Conservation (phyloP, 129 eudicot species). For the Helianthus annuus region DNA sequence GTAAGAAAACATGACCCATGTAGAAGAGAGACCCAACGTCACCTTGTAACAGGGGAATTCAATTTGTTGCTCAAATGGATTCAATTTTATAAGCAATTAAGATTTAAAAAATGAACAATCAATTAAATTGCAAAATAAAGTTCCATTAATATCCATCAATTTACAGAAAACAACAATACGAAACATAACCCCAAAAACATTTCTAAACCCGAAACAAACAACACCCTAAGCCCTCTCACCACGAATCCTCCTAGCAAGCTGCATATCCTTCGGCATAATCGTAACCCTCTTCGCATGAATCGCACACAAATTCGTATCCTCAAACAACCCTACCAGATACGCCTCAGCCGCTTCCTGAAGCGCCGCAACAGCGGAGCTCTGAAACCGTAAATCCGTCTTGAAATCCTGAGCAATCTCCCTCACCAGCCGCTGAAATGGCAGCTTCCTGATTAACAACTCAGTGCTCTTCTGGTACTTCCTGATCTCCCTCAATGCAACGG, state of each 20-base stretch:
- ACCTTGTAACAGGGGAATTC: too few species aligned
- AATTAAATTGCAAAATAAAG: too few species aligned
- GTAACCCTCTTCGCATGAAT: slow-evolving; percentile 1
- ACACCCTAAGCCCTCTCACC: not conserved
- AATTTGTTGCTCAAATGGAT: too few species aligned
- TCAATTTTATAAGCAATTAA: too few species aligned
- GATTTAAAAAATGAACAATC: too few species aligned
- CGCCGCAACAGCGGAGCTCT: not conserved
- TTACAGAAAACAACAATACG: too few species aligned
- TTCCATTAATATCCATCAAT: too few species aligned
- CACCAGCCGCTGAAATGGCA: not conserved
- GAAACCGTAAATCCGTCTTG: not conserved
- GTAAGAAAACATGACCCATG: too few species aligned
- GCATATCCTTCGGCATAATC: not conserved
- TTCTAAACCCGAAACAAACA: not conserved
- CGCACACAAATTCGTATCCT: not conserved
- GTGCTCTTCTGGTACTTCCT: not conserved
- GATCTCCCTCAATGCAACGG: not conserved
- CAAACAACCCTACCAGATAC: not conserved
- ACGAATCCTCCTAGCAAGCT: too few species aligned
- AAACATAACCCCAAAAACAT: too few species aligned
- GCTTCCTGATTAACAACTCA: not conserved
- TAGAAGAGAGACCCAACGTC: too few species aligned
- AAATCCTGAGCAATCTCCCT: not conserved
- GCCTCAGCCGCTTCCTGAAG: not conserved